A percentile compares a stretch with the other conserved stretches of the same genome.
Evolutionary conservation across 2,329 filamentous ascomycete genomes (phyloP).

Genomic region (Stemphylium beticola): DNA sequence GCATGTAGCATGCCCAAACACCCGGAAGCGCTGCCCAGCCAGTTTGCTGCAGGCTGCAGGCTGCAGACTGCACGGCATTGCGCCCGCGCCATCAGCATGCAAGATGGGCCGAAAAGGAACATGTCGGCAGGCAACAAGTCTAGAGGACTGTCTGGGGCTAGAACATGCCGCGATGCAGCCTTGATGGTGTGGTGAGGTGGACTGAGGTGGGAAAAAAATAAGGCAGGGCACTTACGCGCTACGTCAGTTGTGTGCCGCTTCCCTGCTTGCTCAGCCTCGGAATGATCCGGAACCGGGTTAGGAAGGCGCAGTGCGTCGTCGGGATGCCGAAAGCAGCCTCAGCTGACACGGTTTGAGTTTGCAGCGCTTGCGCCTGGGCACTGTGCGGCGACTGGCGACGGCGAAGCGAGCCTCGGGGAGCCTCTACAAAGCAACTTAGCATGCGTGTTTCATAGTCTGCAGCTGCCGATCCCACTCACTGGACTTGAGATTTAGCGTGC

Average conservation of each 20-base stretch:
- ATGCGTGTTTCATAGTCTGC: too few species aligned
- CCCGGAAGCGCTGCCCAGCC: conserved; percentile 23
- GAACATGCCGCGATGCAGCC: conserved; percentile 15
- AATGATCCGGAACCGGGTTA: conserved; percentile 18
- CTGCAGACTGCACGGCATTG: conserved; percentile 16
- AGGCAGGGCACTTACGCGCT: conserved; percentile 12
- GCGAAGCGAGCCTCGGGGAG: background rate
- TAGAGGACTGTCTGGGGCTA: conserved; percentile 4
- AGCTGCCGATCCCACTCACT: too few species aligned
- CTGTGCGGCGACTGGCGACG: background rate
- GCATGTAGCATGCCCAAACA: conserved; percentile 16
- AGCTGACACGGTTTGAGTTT: conserved; percentile 11
- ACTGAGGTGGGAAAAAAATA: conserved; percentile 4
- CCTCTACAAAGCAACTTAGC: background rate
- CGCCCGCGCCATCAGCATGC: conserved; percentile 13
- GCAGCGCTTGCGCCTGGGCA: conserved; percentile 1
- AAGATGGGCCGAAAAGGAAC: conserved; percentile 7
- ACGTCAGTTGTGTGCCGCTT: conserved; percentile 19
- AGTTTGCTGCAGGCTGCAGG: conserved; percentile 18
- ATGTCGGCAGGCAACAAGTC: conserved; percentile 2
- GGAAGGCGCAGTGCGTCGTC: conserved; percentile 5
- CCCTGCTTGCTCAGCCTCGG: conserved; percentile 9
- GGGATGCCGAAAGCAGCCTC: conserved; percentile 14
- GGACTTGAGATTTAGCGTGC: too few species aligned
- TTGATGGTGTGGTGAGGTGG: conserved; percentile 11